Conservation (phyloP, 1,284 basidiomycete species). For the Peniophora sp. region DNA sequence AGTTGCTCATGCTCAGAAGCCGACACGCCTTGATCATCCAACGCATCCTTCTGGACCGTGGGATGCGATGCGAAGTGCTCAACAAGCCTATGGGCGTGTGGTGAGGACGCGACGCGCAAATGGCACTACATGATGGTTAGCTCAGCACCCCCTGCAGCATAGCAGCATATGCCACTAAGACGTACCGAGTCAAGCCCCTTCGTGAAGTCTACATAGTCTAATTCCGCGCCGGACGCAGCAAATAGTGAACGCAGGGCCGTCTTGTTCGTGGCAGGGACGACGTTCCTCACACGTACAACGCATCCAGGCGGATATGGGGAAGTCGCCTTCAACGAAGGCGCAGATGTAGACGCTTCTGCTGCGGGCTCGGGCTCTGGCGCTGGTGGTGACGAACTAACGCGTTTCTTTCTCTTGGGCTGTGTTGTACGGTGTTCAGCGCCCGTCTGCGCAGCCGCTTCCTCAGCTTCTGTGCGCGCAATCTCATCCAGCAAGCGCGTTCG, state of each 20-base stretch:
- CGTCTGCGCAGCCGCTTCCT: neutral
- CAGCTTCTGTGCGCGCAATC: slow-evolving; percentile 22
- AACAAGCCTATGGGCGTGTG: slow-evolving; percentile 36
- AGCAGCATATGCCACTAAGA: slow-evolving; percentile 7
- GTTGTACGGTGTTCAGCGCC: neutral
- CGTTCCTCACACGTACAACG: slow-evolving; percentile 58
- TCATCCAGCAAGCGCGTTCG: slow-evolving; percentile 42
- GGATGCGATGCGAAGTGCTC: slow-evolving; percentile 32
- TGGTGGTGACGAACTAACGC: neutral
- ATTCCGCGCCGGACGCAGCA: slow-evolving; percentile 26
- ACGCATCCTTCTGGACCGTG: too few relatives aligned
- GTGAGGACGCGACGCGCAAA: slow-evolving; percentile 54
- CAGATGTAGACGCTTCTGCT: neutral
- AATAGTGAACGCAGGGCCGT: slow-evolving; percentile 63
- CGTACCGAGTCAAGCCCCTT: slow-evolving; percentile 69
- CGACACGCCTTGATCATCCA: too few relatives aligned
- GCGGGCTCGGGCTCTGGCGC: neutral
- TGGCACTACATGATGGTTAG: slow-evolving; percentile 47
- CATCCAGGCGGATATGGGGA: slow-evolving; percentile 54
- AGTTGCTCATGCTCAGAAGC: too few relatives aligned
- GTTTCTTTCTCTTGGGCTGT: neutral
- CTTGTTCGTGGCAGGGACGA: slow-evolving; percentile 70
- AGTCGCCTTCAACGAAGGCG: slow-evolving; percentile 9
- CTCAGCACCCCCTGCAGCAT: neutral
- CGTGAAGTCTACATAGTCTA: slow-evolving; percentile 67